Base-by-base conservation (phyloP, 805 yeast species). In the Priceomyces haplophilus region DNA sequence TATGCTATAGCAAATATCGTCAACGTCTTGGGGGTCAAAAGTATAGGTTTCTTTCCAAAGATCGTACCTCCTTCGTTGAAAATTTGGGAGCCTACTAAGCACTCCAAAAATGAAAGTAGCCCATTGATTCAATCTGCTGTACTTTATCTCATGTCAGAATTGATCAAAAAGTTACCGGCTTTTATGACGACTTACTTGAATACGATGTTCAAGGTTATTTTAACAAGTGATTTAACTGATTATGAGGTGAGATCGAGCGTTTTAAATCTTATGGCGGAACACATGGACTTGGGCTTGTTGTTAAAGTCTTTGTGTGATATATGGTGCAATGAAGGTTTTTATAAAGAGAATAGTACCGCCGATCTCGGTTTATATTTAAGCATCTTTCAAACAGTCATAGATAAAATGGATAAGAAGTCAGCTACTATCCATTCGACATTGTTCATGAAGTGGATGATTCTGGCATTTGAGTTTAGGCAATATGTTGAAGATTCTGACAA, bases 11-110 rank as follows among this genome's bases (percentile, higher is more conserved):
- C 87, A 43, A 80, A 82, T 50, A 67, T 88, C 43, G 77, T 88
- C 42, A 79, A 82, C 40, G 76, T 81, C 18, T 63, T 90, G 36
- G 99, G 99, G 41, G 90, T 95, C 15, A 86, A 88, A 56, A 74
- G 83, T 48, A 83, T 93, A 57, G 90, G 95, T 5, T 78, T 75
- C 56, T 86, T 89, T 72, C 88, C 97, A 24, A 83, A 82, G 61
- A 82, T 90, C 56, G 78, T 93, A 47, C 88, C 89, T 12, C 87
- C 88, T 11, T 70, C 86, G 8, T 71, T 88, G 42, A 66, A 69
- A 20, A 73, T 87, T 30, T 84, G 86, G 65, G 70, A 75, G 21
- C 50, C 61, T 7, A 65, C 75, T 11, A 37, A 21, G n/a, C 44
- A 37, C 21, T 59, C 53, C 8, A 65, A 58, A 12, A 67, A 59